These are phyloP conservation scores for Neonectria punicea DNA, from an alignment of 2,329 filamentous ascomycete genomes.

Conservation along the genomic window DNA sequence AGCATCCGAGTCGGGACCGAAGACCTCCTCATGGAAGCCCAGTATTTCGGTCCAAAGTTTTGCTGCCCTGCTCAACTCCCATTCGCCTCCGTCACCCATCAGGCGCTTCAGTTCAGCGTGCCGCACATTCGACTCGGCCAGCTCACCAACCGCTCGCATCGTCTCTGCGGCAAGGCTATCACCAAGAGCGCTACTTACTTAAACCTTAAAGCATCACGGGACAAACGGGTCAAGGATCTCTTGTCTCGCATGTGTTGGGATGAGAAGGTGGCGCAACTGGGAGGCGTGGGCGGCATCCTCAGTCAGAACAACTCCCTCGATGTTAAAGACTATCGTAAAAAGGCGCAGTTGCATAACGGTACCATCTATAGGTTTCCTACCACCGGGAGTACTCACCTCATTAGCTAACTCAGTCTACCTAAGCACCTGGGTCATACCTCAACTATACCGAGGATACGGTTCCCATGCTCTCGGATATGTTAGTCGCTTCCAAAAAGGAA, in stretches of 20 bases:
- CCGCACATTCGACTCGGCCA: too few relatives aligned
- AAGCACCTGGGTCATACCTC: neutral
- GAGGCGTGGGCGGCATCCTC: neutral
- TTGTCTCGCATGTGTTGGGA: neutral
- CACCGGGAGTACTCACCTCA: too few relatives aligned
- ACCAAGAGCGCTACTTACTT: neutral
- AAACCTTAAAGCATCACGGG: neutral
- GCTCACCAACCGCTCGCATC: too few relatives aligned
- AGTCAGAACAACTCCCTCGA: neutral
- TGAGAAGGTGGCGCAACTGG: neutral
- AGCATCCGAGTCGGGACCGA: too few relatives aligned
- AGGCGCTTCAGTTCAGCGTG: too few relatives aligned
- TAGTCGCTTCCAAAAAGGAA: neutral
- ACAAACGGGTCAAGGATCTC: neutral
- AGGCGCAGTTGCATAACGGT: neutral
- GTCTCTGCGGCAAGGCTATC: neutral
- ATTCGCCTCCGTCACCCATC: too few relatives aligned
- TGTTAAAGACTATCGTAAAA: neutral
- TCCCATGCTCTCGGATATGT: neutral
- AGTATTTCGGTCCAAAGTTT: too few relatives aligned
- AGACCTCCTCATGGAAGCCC: too few relatives aligned
- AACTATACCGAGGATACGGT: neutral
- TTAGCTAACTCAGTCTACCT: too few relatives aligned
- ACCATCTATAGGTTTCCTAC: neutral
- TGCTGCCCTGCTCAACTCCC: too few relatives aligned